Base-by-base conservation (phyloP, 2,329 filamentous ascomycete species). In the Onygenales sp. region DNA sequence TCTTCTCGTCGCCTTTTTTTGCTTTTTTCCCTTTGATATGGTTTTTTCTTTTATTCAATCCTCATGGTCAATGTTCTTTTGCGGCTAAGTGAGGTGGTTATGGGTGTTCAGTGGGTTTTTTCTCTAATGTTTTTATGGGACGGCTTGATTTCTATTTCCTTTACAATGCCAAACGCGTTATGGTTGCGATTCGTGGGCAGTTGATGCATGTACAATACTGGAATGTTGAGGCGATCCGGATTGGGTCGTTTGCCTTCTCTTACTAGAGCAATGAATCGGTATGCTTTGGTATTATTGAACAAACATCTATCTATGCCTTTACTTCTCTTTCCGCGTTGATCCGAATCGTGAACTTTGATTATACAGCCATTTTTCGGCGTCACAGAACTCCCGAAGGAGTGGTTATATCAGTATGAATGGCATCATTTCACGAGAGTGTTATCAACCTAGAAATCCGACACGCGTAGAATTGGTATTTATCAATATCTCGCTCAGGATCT, bases 1-100 rank as follows among this genome's bases (percentile, higher is more conserved):
- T 77, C 68, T 13, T 36, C 7, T 69, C 67, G 60, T 70, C 69
- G 59, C 64, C 58, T 67, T 70, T 59, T 59, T 62, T 63, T 66
- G 69, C 68, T 74, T 75, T 68, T 72, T 73, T 77, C 82, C 80
- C 81, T 80, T 81, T 73, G 72, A 72, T 64, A 67, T 49, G 46
- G 36, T 69, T 70, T 69, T 73, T 68, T 58, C 66, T 63, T 67
- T 68, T 63, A 65, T 60, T 65, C 64, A 60, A 63, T 68, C 65
- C 69, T 73, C 69, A 61, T 66, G 65, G 67, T 69, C 68, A 65
- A 65, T 64, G 63, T 66, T 49, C 14, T 49, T 48, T 66, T 65
- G 63, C 64, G 69, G 65, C 65, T 71, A 65, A 66, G 69, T 72
- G 71, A 57, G 55, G 54, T 55, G 56, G 58, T 51, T 54, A 54